Evolutionary conservation across 768 basidiomycete species (phyloP), one percentile per base, ranked within the genome.

Genomic region (Leucosporidium yakuticum): DNA sequence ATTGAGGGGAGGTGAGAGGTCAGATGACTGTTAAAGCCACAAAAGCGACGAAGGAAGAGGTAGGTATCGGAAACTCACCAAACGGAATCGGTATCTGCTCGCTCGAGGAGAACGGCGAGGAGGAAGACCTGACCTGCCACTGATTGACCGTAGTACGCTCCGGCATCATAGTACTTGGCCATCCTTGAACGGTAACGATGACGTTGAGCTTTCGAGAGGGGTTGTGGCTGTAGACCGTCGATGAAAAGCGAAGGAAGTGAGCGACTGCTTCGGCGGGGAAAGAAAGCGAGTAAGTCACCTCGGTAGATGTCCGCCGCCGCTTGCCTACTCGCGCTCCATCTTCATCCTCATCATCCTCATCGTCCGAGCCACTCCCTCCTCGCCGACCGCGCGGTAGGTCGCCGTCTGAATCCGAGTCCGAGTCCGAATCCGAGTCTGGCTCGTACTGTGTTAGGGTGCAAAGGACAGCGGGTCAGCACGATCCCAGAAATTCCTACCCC

Each of bases 21-120:
- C 25, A 4, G 21, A 39, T 20, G 17, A 29, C 12, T 19, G 49
- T 12, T 23, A 3, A 47, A 47, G 15, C 1, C n/a, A n/a, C n/a
- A n/a, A n/a, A n/a, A n/a, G n/a, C n/a, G n/a, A n/a, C n/a, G n/a
- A 9, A 32, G n/a, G 34, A 29, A 17, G 21, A 55, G 53, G 50
- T n/a, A 25, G 21, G 36, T 25, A 29, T 4, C 23, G 29, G 12
- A 4, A 57, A 74, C 82, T 59, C 75, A 92, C 96, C 96, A 99
- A 56, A 98, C 81, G 11, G 94, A 83, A 78, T 98, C 92, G 75
- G 92, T 91, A 78, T 98, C 95, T 17, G 88, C 89, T 44, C 94
- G 85, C 75, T 94, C 92, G 14, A 97, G 83, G n/a, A 87, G 83
- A 7, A 88, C 91, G 15, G 94, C 91, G 4, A 99, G 85, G 69